phyloP scores from a whole-genome alignment of 805 yeast species.

The Cyberlindnera petersonii region DNA sequence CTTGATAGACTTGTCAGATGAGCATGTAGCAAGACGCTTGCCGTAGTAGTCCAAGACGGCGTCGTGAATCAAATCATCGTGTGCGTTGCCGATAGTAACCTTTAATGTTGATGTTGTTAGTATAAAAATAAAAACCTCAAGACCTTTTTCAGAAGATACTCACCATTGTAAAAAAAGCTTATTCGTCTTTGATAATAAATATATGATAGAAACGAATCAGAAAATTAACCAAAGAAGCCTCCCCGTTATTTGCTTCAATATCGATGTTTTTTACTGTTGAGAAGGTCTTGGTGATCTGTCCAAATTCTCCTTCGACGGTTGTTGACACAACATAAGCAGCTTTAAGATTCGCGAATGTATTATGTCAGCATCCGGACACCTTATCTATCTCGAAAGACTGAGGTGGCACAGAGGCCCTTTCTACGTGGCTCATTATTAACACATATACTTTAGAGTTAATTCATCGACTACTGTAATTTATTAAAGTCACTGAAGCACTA shows the following conservation, averaged over 20 bases:
- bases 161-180: too few species aligned
- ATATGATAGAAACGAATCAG: too few species aligned
- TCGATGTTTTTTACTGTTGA: too few species aligned
- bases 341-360: background rate
- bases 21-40: conserved; percentile 90
- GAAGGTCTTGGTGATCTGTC: conserved; percentile 7
- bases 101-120: conserved; percentile 17
- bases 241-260: too few species aligned
- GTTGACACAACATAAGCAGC: background rate
- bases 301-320: conserved; percentile 1
- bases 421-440: too few species aligned
- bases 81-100: conserved; percentile 90
- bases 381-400: background rate
- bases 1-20: conserved; percentile 94
- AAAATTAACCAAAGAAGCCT: too few species aligned
- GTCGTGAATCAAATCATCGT: conserved; percentile 90
- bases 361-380: too few species aligned
- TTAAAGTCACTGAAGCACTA: too few species aligned
- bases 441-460: too few species aligned
- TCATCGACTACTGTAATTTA: too few species aligned
- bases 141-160: background rate
- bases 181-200: too few species aligned
- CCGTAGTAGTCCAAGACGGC: conserved; percentile 98
- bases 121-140: background rate
- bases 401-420: too few species aligned